Evolutionary conservation across 2,329 filamentous ascomycete species (phyloP), one percentile per base, ranked within the genome.

Genomic region (Iodosphaeria phyllophila): DNA sequence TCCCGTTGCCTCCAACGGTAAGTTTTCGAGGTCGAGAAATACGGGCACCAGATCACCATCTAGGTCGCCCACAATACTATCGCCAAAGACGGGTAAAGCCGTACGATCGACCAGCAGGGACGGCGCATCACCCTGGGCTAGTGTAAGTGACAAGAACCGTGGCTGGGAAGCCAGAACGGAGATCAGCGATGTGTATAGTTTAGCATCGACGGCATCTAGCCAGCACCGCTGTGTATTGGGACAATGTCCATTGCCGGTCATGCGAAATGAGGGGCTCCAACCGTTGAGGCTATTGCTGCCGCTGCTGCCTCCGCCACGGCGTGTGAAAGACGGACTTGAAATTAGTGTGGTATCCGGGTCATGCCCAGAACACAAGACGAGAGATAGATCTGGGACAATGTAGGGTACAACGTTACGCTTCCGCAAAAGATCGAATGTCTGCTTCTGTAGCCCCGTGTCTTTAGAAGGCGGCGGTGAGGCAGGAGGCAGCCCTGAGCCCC

Each of bases 1-100:
- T 13, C 86, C 86, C 0, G 84, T 92, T 6, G 82, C 83, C 46
- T 92, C 82, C 20, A 86, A 62, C 0, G 86, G 79, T 20, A 95
- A 55, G 20, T 69, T 70, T 12, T 68, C 70, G 14, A 98, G 60
- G 39, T 95, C 82, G 4, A 98, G 62, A 30, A 83, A 86, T 37
- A 98, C 89, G 2, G 89, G 83, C 2, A 91, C 69, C 17, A 84
- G 59, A 30, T 68, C 69, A 35, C 72, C 72, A 26, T 71, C 71
- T 23, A 67, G 78, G 31, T 74, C 61, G 8, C 80, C 83, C 0
- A 92, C 66, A 2, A 95, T 54, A 0, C 80, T 66, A 37, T 77
- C 74, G 12, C 72, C 69, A 37, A 76, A 76, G 11, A 77, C 53
- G 8, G 52, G 50, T 5, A 84, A 54, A 11, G 83, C 58, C 1